phyloP scores from a whole-genome alignment of 2,329 filamentous ascomycete species.

The Pyrenochaeta sp. region DNA sequence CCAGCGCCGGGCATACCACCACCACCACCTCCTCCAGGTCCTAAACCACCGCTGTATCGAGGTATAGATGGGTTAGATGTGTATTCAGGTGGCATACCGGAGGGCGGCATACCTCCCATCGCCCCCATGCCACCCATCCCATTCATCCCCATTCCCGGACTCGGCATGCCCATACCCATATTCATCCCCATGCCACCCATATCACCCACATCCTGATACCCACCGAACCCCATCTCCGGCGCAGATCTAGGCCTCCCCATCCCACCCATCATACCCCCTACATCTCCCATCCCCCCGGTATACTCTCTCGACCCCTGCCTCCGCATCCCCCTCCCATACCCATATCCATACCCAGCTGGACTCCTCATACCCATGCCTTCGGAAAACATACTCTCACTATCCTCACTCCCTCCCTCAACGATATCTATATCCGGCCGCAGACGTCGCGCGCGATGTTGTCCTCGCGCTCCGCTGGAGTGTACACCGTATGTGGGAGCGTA shows the following conservation, averaged over 20 bases:
- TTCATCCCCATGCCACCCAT: not conserved
- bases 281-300: not conserved
- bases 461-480: no score
- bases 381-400: conserved; percentile 1
- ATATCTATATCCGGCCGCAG: conserved; percentile 2
- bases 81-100: not conserved
- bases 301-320: not conserved
- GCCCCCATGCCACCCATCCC: conserved; percentile 7
- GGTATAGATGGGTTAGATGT: no score
- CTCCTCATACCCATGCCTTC: not conserved
- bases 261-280: not conserved
- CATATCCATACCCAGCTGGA: conserved; percentile 1
- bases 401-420: conserved; percentile 6
- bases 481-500: no score
- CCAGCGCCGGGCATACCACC: conserved; percentile 1
- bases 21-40: not conserved
- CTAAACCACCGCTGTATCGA: not conserved
- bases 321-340: not conserved
- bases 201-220: conserved; percentile 4
- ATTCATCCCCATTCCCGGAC: conserved; percentile 4
- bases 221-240: conserved; percentile 6
- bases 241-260: conserved; percentile 10
- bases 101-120: conserved; percentile 5
- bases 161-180: conserved; percentile 11
- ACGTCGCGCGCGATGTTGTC: no score